A percentile compares a stretch with the other conserved stretches of the same genome.
These are phyloP conservation scores for Penicillium vulpinum DNA, from an alignment of 2,329 filamentous ascomycete genomes.

Conservation along the genomic window DNA sequence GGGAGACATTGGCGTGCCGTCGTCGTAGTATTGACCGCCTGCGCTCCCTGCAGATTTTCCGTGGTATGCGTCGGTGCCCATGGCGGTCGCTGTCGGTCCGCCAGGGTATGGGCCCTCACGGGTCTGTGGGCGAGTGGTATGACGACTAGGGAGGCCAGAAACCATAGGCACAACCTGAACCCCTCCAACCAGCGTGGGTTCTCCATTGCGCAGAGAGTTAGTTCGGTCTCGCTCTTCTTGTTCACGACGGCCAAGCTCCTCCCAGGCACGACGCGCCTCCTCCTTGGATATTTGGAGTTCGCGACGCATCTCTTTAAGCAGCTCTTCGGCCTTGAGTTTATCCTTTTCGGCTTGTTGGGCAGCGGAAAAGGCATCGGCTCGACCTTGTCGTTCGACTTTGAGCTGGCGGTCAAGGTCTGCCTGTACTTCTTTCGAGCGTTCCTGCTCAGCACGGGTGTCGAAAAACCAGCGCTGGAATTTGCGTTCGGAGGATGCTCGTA, in stretches of 20 bases:
- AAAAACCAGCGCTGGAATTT: constrained; percentile 99
- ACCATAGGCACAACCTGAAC: constrained; percentile 95
- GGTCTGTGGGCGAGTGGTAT: constrained; percentile 46
- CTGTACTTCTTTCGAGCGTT: constrained; percentile 78
- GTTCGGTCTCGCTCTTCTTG: constrained; percentile 90
- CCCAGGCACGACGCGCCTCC: constrained; percentile 92
- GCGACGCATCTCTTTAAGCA: constrained; percentile 85
- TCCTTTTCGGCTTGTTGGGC: constrained; percentile 68
- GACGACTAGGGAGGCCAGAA: constrained; percentile 63
- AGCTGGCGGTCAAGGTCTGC: constrained; percentile 75
- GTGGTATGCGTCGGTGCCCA: constrained; percentile 30
- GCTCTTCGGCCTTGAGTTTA: constrained; percentile 69
- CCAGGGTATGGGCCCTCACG: constrained; percentile 47
- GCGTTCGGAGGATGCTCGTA: constrained; percentile 90
- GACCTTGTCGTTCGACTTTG: constrained; percentile 70
- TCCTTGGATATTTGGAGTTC: constrained; percentile 95
- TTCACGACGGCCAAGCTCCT: constrained; percentile 89
- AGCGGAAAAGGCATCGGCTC: constrained; percentile 66
- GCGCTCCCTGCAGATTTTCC: constrained; percentile 27
- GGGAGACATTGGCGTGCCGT: constrained; percentile 49
- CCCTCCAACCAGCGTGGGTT: constrained; percentile 85
- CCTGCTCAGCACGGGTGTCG: constrained; percentile 84
- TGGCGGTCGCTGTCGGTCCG: constrained; percentile 33
- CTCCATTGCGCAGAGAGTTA: constrained; percentile 78
- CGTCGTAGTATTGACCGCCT: constrained; percentile 54